These are phyloP conservation scores for Helotiales sp. DNA, from an alignment of 2,329 filamentous ascomycete species.

Conservation along the genomic window DNA sequence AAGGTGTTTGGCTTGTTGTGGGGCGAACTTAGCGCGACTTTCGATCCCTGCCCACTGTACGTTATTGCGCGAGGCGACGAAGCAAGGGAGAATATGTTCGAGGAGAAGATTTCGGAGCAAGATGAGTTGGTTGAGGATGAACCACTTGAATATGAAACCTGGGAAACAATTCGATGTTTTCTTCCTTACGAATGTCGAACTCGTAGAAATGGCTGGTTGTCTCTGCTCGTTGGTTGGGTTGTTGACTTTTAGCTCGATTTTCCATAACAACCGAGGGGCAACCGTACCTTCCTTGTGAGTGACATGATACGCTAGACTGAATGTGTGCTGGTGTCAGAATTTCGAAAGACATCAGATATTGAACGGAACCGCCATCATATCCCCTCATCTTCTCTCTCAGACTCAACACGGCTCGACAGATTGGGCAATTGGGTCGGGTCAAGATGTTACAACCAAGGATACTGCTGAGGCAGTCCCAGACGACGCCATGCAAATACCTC, in stretches of 20 bases:
- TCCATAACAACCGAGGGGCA: neutral
- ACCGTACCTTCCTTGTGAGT: slow-evolving; percentile 7
- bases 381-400: neutral
- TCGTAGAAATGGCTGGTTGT: neutral
- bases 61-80: neutral
- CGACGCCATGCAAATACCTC: slow-evolving; percentile 48
- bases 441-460: slow-evolving; percentile 68
- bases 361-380: neutral
- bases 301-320: slow-evolving; percentile 7
- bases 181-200: neutral
- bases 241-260: slow-evolving; percentile 3
- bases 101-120: neutral
- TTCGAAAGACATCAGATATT: neutral
- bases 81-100: slow-evolving; percentile 3
- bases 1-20: neutral
- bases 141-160: neutral
- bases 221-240: neutral
- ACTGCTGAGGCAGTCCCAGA: slow-evolving; percentile 45
- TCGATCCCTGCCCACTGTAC: neutral
- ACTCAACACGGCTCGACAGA: slow-evolving; percentile 5
- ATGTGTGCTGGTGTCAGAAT: neutral
- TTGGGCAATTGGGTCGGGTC: slow-evolving; percentile 23
- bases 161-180: neutral
- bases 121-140: neutral
- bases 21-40: slow-evolving; percentile 11